Conservation (phyloP, 2,329 filamentous ascomycete genomes). For the Zalaria obscura region DNA sequence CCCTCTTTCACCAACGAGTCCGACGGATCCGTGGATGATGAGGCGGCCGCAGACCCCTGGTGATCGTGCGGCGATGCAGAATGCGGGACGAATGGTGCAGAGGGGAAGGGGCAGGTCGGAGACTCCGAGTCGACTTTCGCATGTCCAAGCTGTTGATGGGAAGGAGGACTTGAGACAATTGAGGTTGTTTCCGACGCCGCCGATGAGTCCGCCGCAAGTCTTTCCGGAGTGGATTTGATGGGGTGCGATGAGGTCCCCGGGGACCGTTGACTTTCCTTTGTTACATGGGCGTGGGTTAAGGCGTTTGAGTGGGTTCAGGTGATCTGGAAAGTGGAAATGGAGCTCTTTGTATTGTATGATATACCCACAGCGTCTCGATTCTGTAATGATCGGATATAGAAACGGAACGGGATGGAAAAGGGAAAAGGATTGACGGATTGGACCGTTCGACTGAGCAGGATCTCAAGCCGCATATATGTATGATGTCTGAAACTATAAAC, state of each 20-base stretch:
- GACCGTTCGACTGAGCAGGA: no score
- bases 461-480: no score
- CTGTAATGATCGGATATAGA: no score
- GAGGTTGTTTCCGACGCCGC: constrained; percentile 1
- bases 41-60: constrained; percentile 10
- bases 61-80: constrained; percentile 12
- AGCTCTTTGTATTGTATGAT: no score
- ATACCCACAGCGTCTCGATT: no score
- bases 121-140: constrained; percentile 5
- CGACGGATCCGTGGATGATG: constrained; percentile 17
- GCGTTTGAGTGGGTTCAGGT: not conserved
- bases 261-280: not conserved
- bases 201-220: constrained; percentile 3
- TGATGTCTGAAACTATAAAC: no score
- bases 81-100: constrained; percentile 13
- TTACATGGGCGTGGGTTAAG: not conserved
- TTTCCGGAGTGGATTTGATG: constrained; percentile 5
- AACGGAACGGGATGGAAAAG: no score
- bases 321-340: not conserved
- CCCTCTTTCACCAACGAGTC: constrained; percentile 4
- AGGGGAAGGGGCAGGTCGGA: constrained; percentile 4
- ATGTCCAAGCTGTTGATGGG: constrained; percentile 1
- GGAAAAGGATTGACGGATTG: no score
- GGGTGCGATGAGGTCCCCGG: no score
- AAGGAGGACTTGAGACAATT: not conserved